These are phyloP conservation scores for Pichia terricola DNA, from an alignment of 1,139 yeast species.

Conservation along the genomic window DNA sequence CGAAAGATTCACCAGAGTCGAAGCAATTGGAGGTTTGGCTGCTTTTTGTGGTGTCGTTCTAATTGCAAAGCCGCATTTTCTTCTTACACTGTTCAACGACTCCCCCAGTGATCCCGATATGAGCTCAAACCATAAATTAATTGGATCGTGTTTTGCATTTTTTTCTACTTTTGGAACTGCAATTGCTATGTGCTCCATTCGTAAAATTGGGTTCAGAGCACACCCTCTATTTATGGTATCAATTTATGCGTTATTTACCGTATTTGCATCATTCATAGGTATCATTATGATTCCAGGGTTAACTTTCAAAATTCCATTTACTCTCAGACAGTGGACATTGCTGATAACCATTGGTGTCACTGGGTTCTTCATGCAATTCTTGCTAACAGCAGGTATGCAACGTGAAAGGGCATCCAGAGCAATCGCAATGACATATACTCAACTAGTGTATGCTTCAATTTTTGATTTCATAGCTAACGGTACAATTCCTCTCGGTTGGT, in stretches of 20 bases:
- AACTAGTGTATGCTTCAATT: slow-evolving; percentile 67
- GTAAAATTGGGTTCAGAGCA: slow-evolving; percentile 67
- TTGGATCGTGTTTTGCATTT: no score
- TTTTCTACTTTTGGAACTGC: slow-evolving; percentile 67
- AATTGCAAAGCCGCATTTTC: slow-evolving; percentile 73
- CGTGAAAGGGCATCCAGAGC: slow-evolving; percentile 74
- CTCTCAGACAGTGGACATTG: slow-evolving; percentile 47
- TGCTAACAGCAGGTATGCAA: slow-evolving; percentile 76
- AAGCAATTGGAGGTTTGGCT: slow-evolving; percentile 57
- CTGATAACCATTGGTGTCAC: slow-evolving; percentile 56
- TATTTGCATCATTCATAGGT: slow-evolving; percentile 44
- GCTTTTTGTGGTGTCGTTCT: slow-evolving; percentile 70
- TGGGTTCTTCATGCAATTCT: slow-evolving; percentile 76
- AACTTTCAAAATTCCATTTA: no score
- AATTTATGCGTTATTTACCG: slow-evolving; percentile 58
- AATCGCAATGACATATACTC: slow-evolving; percentile 64
- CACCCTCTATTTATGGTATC: slow-evolving; percentile 76
- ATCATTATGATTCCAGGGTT: slow-evolving; percentile 56
- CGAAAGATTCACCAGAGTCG: slow-evolving; percentile 56
- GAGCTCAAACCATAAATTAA: no score
- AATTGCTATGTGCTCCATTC: slow-evolving; percentile 57
- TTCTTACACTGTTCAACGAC: slow-evolving; percentile 29
- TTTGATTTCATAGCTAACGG: slow-evolving; percentile 70
- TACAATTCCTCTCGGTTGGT: slow-evolving; percentile 61
- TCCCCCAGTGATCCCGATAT: slow-evolving; percentile 3